These are phyloP conservation scores for Zygotorulaspora chibaensis DNA, from an alignment of 805 yeast species.

Conservation along the genomic window DNA sequence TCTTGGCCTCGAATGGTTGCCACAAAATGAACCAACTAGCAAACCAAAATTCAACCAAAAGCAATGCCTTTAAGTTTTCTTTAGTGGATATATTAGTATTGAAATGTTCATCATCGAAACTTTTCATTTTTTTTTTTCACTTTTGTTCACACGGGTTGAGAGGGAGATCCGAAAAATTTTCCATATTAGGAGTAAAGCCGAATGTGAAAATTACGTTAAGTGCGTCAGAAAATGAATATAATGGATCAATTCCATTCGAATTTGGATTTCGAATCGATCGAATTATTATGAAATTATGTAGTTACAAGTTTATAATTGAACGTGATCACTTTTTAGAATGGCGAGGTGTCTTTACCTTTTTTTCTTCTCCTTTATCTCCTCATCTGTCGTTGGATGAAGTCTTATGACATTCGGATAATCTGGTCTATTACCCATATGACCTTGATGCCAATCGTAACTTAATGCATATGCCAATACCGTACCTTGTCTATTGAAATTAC, in stretches of 20 bases:
- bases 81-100: neutral
- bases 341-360: constrained; percentile 25
- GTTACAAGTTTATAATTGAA: neutral
- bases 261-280: neutral
- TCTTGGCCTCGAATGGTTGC: too few species aligned
- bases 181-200: neutral
- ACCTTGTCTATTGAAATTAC: constrained; percentile 81
- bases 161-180: constrained; percentile 15
- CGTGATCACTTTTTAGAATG: neutral
- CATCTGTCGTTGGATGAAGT: constrained; percentile 80
- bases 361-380: constrained; percentile 62
- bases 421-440: constrained; percentile 70
- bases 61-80: too few species aligned
- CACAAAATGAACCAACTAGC: too few species aligned
- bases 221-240: neutral
- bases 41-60: too few species aligned
- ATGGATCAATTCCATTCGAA: neutral
- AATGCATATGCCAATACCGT: constrained; percentile 83
- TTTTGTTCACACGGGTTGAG: neutral
- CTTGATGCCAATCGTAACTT: constrained; percentile 94
- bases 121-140: constrained; percentile 4
- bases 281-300: neutral
- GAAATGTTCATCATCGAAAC: neutral
- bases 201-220: constrained; percentile 3
- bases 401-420: constrained; percentile 73